Percentiles rank a stretch among this genome's conserved stretches.
phyloP scores from a whole-genome alignment of 108 stramenopile genomes.

The Nitzschia putrida region DNA sequence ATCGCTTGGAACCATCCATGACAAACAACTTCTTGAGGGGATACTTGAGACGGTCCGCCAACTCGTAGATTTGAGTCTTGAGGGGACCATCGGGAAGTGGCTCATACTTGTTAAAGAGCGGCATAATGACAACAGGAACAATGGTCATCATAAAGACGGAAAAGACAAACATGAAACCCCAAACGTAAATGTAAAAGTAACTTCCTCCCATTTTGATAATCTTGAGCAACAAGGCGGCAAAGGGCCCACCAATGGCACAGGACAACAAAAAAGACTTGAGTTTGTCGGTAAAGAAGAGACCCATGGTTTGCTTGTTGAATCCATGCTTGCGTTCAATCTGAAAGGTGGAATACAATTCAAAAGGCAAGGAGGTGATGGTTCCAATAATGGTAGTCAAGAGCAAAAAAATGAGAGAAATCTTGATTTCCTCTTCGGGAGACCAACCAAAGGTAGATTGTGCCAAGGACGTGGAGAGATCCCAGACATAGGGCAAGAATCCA shows the following conservation, averaged over 20 bases:
- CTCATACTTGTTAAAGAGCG: conserved; percentile 97
- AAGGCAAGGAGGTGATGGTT: conserved; percentile 81
- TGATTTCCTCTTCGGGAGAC: conserved; percentile 76
- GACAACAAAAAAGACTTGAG: conserved; percentile 81
- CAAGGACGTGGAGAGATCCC: conserved; percentile 62
- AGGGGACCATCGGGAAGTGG: conserved; percentile 88
- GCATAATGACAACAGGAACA: conserved; percentile 95
- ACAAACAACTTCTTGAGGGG: conserved; percentile 97
- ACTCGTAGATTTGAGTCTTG: conserved; percentile 84
- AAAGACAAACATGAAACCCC: conserved; percentile 90
- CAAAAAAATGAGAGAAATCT: conserved; percentile 83
- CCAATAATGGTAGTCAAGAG: conserved; percentile 67
- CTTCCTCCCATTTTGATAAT: conserved; percentile 88
- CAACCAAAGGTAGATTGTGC: conserved; percentile 56
- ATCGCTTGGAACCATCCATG: conserved; percentile 97
- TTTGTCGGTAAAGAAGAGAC: conserved; percentile 91
- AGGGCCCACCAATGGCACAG: conserved; percentile 87
- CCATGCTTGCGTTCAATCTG: conserved; percentile 95
- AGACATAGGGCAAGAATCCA: conserved; percentile 81
- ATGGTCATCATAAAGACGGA: conserved; percentile 92
- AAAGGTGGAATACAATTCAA: conserved; percentile 90
- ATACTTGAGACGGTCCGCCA: conserved; percentile 88
- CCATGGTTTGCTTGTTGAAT: conserved; percentile 94
- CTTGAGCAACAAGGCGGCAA: conserved; percentile 79
- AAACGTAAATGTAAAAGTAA: conserved; percentile 93